Conservation (phyloP, 2,329 filamentous ascomycete species). For the Teratosphaeria destructans region DNA sequence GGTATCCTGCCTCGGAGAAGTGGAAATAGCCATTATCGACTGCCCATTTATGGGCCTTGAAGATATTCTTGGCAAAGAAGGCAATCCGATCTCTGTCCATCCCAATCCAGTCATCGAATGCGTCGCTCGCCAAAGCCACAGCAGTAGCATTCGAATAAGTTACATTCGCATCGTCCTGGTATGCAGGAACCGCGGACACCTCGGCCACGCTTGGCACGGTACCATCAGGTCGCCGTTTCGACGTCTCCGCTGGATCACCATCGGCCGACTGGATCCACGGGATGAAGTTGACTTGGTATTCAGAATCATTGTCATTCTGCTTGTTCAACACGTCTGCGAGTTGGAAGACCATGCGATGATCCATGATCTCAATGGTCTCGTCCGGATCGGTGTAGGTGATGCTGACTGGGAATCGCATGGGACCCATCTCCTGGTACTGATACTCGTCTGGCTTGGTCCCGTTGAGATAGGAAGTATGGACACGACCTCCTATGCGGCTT, state of each 20-base stretch:
- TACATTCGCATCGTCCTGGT: slow-evolving; percentile 13
- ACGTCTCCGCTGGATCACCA: slow-evolving; percentile 45
- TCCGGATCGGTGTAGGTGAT: slow-evolving; percentile 36
- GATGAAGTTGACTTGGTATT: slow-evolving; percentile 49
- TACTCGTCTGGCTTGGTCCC: slow-evolving; percentile 50
- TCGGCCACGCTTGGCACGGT: slow-evolving; percentile 44
- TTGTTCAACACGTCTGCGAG: slow-evolving; percentile 50
- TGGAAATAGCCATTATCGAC: slow-evolving; percentile 48
- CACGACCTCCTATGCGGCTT: slow-evolving; percentile 51
- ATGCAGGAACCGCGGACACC: slow-evolving; percentile 32
- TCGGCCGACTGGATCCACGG: slow-evolving; percentile 48
- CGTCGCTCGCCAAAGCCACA: slow-evolving; percentile 29
- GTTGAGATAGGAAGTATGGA: slow-evolving; percentile 53
- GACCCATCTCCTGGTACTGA: slow-evolving; percentile 58
- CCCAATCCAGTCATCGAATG: slow-evolving; percentile 28
- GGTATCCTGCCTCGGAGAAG: slow-evolving; percentile 55
- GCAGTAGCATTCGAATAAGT: slow-evolving; percentile 27
- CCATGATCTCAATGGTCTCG: slow-evolving; percentile 48
- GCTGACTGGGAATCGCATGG: slow-evolving; percentile 53
- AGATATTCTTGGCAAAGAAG: slow-evolving; percentile 35
- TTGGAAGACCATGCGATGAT: slow-evolving; percentile 56
- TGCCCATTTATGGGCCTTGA: slow-evolving; percentile 43
- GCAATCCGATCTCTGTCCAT: slow-evolving; percentile 22
- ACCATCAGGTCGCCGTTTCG: slow-evolving; percentile 40
- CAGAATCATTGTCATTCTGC: slow-evolving; percentile 43